Percentiles rank a stretch among this genome's conserved stretches.
Conservation (phyloP, 805 yeast genomes). For the Clavispora fructus region DNA sequence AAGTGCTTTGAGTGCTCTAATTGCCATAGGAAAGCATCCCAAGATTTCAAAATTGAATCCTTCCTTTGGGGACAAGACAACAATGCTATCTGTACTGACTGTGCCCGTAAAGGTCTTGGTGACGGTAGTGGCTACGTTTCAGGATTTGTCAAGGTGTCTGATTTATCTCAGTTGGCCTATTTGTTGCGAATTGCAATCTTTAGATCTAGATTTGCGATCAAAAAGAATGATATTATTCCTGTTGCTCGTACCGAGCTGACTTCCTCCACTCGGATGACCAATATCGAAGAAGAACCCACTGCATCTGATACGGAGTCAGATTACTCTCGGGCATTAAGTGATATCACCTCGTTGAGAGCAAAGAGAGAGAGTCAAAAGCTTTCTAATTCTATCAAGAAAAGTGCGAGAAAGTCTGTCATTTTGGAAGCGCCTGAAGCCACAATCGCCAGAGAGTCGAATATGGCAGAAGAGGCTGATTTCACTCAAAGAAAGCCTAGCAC, state of each 20-base stretch:
- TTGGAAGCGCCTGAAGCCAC: slow-evolving; percentile 57
- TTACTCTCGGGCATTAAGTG: slow-evolving; percentile 67
- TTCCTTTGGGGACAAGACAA: slow-evolving; percentile 13
- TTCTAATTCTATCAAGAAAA: slow-evolving; percentile 49
- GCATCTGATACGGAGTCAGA: slow-evolving; percentile 33
- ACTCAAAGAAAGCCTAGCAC: slow-evolving; percentile 16
- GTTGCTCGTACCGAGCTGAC: neutral
- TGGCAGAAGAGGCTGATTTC: slow-evolving; percentile 11
- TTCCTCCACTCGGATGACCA: slow-evolving; percentile 6
- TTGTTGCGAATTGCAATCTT: slow-evolving; percentile 79
- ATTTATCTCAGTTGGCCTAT: slow-evolving; percentile 68
- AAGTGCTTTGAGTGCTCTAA: slow-evolving; percentile 63
- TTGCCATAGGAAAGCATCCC: slow-evolving; percentile 40
- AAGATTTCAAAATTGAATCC: slow-evolving; percentile 10
- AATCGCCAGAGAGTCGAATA: slow-evolving; percentile 25
- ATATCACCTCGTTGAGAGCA: slow-evolving; percentile 71
- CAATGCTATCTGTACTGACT: slow-evolving; percentile 53
- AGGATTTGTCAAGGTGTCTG: slow-evolving; percentile 62
- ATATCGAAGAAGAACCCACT: slow-evolving; percentile 11
- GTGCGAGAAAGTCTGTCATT: slow-evolving; percentile 61
- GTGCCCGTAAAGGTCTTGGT: slow-evolving; percentile 45
- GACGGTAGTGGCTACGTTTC: slow-evolving; percentile 25
- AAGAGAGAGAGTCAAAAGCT: slow-evolving; percentile 62
- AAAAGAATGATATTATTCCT: slow-evolving; percentile 8
- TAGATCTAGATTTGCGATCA: slow-evolving; percentile 62